These are phyloP conservation scores for Lipomyces orientalis DNA, from an alignment of 805 yeast genomes.

Conservation along the genomic window DNA sequence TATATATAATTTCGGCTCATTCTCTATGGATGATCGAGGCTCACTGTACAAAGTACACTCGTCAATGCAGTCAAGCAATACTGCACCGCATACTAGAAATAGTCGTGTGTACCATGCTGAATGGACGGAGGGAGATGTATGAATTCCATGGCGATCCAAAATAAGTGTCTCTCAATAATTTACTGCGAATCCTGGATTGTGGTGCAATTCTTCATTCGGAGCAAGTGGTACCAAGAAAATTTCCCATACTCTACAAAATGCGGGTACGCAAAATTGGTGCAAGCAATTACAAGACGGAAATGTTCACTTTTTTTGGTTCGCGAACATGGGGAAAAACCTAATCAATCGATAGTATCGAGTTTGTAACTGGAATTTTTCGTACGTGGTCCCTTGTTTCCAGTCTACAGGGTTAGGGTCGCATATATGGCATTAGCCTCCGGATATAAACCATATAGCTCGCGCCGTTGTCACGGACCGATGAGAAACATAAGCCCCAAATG, in stretches of 20 bases:
- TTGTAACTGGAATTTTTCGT: no score
- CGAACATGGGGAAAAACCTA: no score
- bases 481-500: background rate
- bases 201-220: background rate
- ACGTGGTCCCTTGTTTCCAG: no score
- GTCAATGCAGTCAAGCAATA: background rate
- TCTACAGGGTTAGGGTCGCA: background rate
- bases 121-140: background rate
- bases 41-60: background rate
- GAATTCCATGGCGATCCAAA: background rate
- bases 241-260: no score
- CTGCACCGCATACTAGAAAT: background rate
- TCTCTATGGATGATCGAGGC: background rate
- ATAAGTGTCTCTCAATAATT: background rate
- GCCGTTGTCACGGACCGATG: background rate
- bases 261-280: no score
- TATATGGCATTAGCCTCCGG: background rate
- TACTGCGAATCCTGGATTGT: background rate
- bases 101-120: background rate
- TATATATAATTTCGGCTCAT: background rate
- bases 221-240: background rate
- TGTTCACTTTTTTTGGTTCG: no score
- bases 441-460: background rate
- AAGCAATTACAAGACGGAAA: no score
- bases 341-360: no score